Evolutionary conservation across 345 rosid species (phyloP).

Genomic region (Moricandia arvensis): DNA sequence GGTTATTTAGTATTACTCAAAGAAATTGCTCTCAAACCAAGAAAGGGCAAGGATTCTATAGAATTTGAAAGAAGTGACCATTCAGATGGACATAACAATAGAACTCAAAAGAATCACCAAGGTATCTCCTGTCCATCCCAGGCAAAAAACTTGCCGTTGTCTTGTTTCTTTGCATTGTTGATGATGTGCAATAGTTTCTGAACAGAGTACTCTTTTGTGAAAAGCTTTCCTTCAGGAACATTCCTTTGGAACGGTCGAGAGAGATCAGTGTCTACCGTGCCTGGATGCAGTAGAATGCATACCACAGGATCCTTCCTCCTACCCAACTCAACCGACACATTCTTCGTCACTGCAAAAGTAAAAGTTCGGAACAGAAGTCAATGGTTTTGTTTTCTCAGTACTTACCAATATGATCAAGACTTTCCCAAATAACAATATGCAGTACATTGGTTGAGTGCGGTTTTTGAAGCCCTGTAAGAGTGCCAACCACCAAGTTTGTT

Average conservation of each 20-base stretch:
- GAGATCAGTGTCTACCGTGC: slow-evolving; percentile 92
- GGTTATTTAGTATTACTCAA: slow-evolving; percentile 2
- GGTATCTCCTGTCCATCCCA: slow-evolving; percentile 97
- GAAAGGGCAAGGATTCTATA: slow-evolving; percentile 3
- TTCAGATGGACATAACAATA: background rate
- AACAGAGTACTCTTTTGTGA: slow-evolving; percentile 78
- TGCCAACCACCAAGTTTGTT: slow-evolving; percentile 91
- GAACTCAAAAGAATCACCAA: slow-evolving; percentile 44
- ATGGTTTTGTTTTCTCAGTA: background rate
- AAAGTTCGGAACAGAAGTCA: background rate
- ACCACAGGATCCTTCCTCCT: slow-evolving; percentile 69
- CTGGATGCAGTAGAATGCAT: slow-evolving; percentile 91
- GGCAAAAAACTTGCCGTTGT: slow-evolving; percentile 88
- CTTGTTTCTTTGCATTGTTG: slow-evolving; percentile 52
- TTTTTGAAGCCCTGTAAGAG: slow-evolving; percentile 82
- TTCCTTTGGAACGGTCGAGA: slow-evolving; percentile 81
- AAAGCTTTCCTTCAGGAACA: slow-evolving; percentile 79
- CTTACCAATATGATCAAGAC: slow-evolving; percentile 4
- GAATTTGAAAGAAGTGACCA: background rate
- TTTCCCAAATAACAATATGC: background rate
- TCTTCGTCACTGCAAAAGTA: slow-evolving; percentile 61
- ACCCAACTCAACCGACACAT: slow-evolving; percentile 67
- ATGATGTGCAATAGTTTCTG: slow-evolving; percentile 70
- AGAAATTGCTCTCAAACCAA: slow-evolving; percentile 4
- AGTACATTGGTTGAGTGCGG: slow-evolving; percentile 83